Percentiles rank a stretch among this genome's conserved stretches.
These are phyloP conservation scores for Poa annua DNA, from an alignment of 176 grass and related monocot genomes.

Conservation along the genomic window DNA sequence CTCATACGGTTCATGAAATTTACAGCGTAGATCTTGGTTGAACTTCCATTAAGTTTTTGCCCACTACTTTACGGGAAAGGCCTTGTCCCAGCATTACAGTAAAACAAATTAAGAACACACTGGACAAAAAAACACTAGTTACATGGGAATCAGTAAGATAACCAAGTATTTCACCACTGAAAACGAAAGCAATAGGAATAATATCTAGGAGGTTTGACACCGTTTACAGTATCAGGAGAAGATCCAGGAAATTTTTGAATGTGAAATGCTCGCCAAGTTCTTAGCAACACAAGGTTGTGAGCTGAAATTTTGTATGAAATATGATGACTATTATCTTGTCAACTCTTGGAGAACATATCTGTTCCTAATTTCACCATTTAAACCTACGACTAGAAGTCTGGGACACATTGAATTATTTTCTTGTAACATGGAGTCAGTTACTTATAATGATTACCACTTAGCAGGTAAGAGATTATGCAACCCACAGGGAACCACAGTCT, in stretches of 20 bases:
- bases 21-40: background rate
- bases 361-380: conserved; percentile 9
- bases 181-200: conserved; percentile 17
- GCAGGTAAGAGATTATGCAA: conserved; percentile 11
- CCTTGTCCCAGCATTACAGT: background rate
- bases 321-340: background rate
- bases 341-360: conserved; percentile 5
- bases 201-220: background rate
- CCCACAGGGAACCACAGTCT: background rate
- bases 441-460: conserved; percentile 2
- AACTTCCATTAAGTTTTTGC: background rate
- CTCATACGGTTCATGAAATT: background rate
- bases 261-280: background rate
- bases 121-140: background rate
- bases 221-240: background rate
- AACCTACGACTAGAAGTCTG: background rate
- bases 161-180: background rate
- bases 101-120: background rate
- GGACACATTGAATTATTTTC: background rate
- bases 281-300: background rate
- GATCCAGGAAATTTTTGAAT: background rate
- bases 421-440: background rate
- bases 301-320: background rate
- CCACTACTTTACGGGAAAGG: background rate
- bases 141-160: conserved; percentile 6